Percentiles rank a stretch among this genome's conserved stretches.
These are phyloP conservation scores for Babjeviella inositovora DNA, from an alignment of 805 yeast species.

Conservation along the genomic window DNA sequence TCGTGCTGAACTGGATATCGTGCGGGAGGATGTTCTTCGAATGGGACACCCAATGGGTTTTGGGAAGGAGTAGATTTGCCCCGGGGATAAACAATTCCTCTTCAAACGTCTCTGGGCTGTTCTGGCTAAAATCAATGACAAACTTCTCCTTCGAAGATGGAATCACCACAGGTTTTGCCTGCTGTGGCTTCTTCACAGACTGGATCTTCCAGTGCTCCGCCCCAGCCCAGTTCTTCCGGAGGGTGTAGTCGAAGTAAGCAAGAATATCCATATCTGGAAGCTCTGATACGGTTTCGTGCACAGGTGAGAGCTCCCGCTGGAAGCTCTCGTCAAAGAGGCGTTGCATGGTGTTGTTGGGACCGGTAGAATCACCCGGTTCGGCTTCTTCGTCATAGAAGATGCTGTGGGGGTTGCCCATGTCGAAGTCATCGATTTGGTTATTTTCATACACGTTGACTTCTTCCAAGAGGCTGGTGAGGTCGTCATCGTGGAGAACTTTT, in stretches of 20 bases:
- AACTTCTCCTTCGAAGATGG: conserved; percentile 3
- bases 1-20: conserved; percentile 32
- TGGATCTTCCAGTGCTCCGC: conserved; percentile 85
- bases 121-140: conserved; percentile 11
- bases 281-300: conserved; percentile 4
- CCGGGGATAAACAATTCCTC: conserved; percentile 9
- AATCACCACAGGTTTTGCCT: conserved; percentile 2
- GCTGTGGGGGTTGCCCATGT: too few relatives aligned
- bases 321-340: conserved; percentile 13
- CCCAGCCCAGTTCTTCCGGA: conserved; percentile 74
- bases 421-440: too few relatives aligned
- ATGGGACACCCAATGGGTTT: conserved; percentile 4
- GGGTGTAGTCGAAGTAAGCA: conserved; percentile 67
- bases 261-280: conserved; percentile 47
- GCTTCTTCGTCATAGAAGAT: too few relatives aligned
- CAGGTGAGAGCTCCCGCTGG: conserved; percentile 7
- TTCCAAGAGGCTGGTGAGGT: too few relatives aligned
- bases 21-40: conserved; percentile 22
- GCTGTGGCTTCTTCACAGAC: conserved; percentile 25
- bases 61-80: conserved; percentile 8
- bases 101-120: conserved; percentile 7
- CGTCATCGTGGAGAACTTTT: conserved; percentile 38
- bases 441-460: conserved; percentile 5
- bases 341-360: conserved; percentile 12
- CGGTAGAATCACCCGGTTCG: conserved; percentile 10